phyloP scores from a whole-genome alignment of 805 yeast genomes.

The Candida odintsovae region DNA sequence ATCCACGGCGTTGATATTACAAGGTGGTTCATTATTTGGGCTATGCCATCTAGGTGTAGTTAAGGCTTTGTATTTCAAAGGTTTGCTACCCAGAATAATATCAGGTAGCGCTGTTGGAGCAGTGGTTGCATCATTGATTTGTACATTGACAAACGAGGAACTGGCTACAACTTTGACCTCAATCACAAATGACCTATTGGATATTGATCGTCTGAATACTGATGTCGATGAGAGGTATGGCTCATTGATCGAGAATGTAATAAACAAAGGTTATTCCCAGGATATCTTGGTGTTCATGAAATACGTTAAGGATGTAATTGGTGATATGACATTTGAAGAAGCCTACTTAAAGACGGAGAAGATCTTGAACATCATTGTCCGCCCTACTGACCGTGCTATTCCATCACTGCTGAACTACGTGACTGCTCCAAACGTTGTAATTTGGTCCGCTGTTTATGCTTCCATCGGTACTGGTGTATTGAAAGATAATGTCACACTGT shows the following conservation, averaged over 20 bases:
- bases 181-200: conserved; percentile 37
- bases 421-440: conserved; percentile 87
- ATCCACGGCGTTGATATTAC: conserved; percentile 81
- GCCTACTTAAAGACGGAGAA: conserved; percentile 77
- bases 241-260: conserved; percentile 66
- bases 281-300: conserved; percentile 76
- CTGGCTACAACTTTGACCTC: conserved; percentile 36
- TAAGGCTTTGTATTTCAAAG: conserved; percentile 69
- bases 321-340: conserved; percentile 88
- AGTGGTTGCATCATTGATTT: conserved; percentile 79
- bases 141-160: conserved; percentile 66
- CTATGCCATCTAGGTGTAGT: conserved; percentile 92
- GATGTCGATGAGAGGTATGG: conserved; percentile 57
- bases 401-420: conserved; percentile 80
- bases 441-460: conserved; percentile 87
- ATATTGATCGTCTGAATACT: conserved; percentile 39
- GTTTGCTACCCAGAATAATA: conserved; percentile 75
- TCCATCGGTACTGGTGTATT: conserved; percentile 71
- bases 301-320: conserved; percentile 70
- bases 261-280: conserved; percentile 78
- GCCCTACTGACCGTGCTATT: conserved; percentile 66
- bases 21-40: conserved; percentile 95
- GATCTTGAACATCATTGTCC: conserved; percentile 77
- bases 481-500: conserved; percentile 46
- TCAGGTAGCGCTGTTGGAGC: conserved; percentile 96